Evolutionary conservation across 2,329 filamentous ascomycete species (phyloP), one percentile per base, ranked within the genome.

Genomic region (Pseudocercospora ulei): DNA sequence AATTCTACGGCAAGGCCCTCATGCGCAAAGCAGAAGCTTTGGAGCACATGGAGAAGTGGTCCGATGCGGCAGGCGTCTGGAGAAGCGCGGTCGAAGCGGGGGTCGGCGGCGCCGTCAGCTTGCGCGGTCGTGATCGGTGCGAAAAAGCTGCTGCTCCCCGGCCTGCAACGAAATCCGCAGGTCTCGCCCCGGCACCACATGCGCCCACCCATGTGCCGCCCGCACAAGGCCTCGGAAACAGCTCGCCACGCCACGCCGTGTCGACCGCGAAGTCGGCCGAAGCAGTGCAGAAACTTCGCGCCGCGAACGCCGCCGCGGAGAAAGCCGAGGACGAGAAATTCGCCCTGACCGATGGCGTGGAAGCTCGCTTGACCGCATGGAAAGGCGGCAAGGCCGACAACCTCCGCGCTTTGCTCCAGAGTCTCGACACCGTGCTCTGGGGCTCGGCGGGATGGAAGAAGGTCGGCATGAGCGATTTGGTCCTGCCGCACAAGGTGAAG

Each of bases 401-500:
- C 59, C 62, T 98, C 30, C 77, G 90, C 4, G 90, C 88, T 0
- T 66, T 98, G 34, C 65, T 98, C 23, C 82, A 81, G 2, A 93
- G 85, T 54, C 62, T 98, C 52, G 88, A 98, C 56, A 74, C 71
- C 24, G 86, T 98, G 17, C 70, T 98, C 17, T 98, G 90, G 90
- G 78, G 84, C 48, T 80, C 79, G 26, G 84, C 85, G 47, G 86
- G 85, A 3, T 98, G 90, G 90, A 95, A 94, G 68, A 94, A 92
- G 68, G 80, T 96, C 40, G 86, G 85, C 19, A 76, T 98, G 76
- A 80, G 87, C 49, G 90, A 98, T 65, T 63, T 98, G 52, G 81
- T 98, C 36, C 74, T 94, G 72, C 78, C 86, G 20, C 86, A 83
- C 52, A 94, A 88, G 70, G 90, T 96, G 61, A 98, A 98, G 74